Percentiles rank a stretch among this genome's conserved stretches.
These are phyloP conservation scores for Passalora sequoiae DNA, from an alignment of 2,329 filamentous ascomycete species.

Conservation along the genomic window DNA sequence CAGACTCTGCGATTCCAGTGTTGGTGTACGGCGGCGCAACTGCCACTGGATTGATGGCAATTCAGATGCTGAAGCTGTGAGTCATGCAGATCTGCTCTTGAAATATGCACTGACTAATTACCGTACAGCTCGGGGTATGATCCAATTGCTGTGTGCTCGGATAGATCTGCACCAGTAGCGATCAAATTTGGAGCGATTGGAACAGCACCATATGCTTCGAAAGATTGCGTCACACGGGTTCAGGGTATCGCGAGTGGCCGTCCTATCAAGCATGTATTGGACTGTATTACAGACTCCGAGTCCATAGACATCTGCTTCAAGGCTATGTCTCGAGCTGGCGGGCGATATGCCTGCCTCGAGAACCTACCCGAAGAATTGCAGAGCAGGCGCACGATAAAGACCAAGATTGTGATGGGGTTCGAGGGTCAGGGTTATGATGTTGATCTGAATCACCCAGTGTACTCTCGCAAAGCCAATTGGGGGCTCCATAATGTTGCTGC, in stretches of 20 bases:
- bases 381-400: neutral
- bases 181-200: neutral
- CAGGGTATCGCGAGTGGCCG: neutral
- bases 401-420: slow-evolving; percentile 6
- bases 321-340: slow-evolving; percentile 1
- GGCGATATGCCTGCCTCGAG: slow-evolving; percentile 3
- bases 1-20: slow-evolving; percentile 1
- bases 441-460: no score
- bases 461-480: no score
- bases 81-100: neutral
- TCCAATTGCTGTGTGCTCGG: neutral
- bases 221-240: neutral
- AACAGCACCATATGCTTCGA: neutral
- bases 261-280: slow-evolving; percentile 2
- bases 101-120: neutral
- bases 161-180: neutral
- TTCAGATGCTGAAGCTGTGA: slow-evolving; percentile 5
- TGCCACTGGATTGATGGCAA: slow-evolving; percentile 1
- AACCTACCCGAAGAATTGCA: slow-evolving; percentile 3
- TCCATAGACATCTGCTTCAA: neutral
- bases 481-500: no score
- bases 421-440: neutral
- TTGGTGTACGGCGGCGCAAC: slow-evolving; percentile 5
- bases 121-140: neutral
- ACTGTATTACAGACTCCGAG: slow-evolving; percentile 1